Base-by-base conservation (phyloP, 495 filamentous ascomycete species). In the Aspergillus olivimuriae region DNA sequence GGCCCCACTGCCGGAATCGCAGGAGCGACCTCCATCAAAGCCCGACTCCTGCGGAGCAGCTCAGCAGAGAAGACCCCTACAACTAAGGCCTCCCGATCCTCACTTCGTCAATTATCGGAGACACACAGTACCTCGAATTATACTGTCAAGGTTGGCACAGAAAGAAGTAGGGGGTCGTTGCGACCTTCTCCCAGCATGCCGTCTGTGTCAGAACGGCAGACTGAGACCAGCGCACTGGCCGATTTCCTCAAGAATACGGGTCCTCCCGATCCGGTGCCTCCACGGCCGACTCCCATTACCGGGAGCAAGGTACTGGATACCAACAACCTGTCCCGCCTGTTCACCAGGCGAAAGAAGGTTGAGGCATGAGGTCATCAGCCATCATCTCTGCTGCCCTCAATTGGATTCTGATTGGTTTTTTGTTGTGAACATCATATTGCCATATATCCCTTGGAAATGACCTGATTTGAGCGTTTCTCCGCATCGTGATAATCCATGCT, bases 201-300 rank as follows among this genome's bases (percentile, higher is more conserved):
- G 14, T 51, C 51, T 37, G 44, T 53, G 5, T 52, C 56, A n/a
- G 43, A 58, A 24, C 48, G 58, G 41, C 50, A 68, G 38, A 63
- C 65, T n/a, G 70, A 72, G 20, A 89, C 85, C 2, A 78, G 77
- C 31, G 87, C 89, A 22, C 62, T 94, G 41, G 87, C 88, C 2
- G 83, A 86, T 50, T 94, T 94, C 60, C 65, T 95, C 11, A 79
- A 75, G 31, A 83, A 82, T 46, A 85, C 83, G 17, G 86, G 75
- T 15, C 87, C 88, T n/a, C 85, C 86, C 1, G 63, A 62, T 37
- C 59, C 70, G 4, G 46, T 51, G 24, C 46, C 49, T 10, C 43
- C 48, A 26, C 58, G 41, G 14, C 22, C 51, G 14, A 44, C 47
- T 9, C 38, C 50, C 30, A 24, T 43, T 23, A 32, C 39, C 32